phyloP scores from a whole-genome alignment of 1,284 basidiomycete genomes.

The Amylostereum chailletii region DNA sequence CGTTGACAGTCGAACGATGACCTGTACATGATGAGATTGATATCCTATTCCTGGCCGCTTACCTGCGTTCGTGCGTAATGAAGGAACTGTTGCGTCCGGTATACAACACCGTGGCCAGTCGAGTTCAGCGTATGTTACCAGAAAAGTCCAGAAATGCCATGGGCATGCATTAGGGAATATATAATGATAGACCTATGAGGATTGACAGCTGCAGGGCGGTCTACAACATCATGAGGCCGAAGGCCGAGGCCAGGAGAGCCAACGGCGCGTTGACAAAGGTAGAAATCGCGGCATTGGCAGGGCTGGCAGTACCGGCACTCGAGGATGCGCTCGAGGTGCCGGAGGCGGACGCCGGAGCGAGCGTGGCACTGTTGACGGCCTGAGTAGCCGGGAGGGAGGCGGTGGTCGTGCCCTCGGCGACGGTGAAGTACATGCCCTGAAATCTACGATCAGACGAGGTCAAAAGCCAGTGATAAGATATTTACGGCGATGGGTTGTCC shows the following conservation, averaged over 20 bases:
- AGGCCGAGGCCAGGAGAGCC: neutral
- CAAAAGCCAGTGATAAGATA: constrained; percentile 11
- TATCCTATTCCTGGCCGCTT: too few relatives aligned
- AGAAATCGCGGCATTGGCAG: neutral
- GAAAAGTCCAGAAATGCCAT: too few relatives aligned
- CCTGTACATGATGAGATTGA: too few relatives aligned
- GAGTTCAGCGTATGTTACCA: too few relatives aligned
- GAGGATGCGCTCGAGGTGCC: constrained; percentile 5
- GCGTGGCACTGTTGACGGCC: constrained; percentile 54
- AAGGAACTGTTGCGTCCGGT: too few relatives aligned
- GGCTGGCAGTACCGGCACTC: constrained; percentile 15
- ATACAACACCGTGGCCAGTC: too few relatives aligned
- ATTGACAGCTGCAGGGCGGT: too few relatives aligned
- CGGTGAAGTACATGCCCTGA: constrained; percentile 67
- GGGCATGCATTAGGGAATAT: too few relatives aligned
- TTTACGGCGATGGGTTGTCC: constrained; percentile 50
- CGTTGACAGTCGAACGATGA: too few relatives aligned
- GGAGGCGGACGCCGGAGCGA: constrained; percentile 24
- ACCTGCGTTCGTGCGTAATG: too few relatives aligned
- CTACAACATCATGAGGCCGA: neutral
- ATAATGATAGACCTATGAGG: too few relatives aligned
- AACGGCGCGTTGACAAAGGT: neutral
- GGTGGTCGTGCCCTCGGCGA: constrained; percentile 59
- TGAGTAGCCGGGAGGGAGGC: constrained; percentile 46
- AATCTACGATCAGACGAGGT: constrained; percentile 20